Evolutionary conservation across 2,329 filamentous ascomycete genomes (phyloP), one percentile per base, ranked within the genome.

Genomic region (Plenodomus lindquistii): DNA sequence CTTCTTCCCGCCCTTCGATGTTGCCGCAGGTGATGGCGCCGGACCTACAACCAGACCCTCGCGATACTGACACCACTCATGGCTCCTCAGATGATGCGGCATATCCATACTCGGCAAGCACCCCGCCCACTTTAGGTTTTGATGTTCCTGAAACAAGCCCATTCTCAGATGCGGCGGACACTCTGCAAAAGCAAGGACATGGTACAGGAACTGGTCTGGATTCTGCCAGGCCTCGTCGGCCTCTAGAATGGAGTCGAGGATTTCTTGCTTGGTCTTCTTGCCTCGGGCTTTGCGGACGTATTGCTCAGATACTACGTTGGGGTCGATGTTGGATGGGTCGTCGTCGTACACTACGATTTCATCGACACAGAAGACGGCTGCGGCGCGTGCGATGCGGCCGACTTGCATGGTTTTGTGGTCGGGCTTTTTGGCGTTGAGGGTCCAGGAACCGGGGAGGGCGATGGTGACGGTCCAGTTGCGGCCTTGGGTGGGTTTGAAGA

Each of bases 331-430:
- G 55, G 29, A 54, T 37, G 79, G 74, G n/a, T 79, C 81, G 72
- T 95, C 91, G 65, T 93, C 85, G 70, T 88, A 96, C 45, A 96
- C 77, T 42, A 96, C 80, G 22, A 95, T 80, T 73, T 96, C 91
- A 67, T 96, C 91, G 58, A 96, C 81, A 63, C 84, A 87, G 74
- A 94, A 95, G 54, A 95, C 86, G 52, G 89, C 87, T 42, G 91
- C 81, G 27, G 89, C 89, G 44, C 91, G 88, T 5, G 90, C 90
- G 44, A 96, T 85, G 55, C 87, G 85, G 7, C 87, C 88, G 1
- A 86, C 87, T 40, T 88, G 79, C 40, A 81, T 80, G 29, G 87
- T 90, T 67, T 90, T 87, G 66, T 89, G 85, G 51, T 95, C 89
- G 54, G 86, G 84, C 9, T 86, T 88, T 48, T 83, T 78, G 31